Conservation (phyloP, 2,329 filamentous ascomycete species). For the Monosporascus sp. region DNA sequence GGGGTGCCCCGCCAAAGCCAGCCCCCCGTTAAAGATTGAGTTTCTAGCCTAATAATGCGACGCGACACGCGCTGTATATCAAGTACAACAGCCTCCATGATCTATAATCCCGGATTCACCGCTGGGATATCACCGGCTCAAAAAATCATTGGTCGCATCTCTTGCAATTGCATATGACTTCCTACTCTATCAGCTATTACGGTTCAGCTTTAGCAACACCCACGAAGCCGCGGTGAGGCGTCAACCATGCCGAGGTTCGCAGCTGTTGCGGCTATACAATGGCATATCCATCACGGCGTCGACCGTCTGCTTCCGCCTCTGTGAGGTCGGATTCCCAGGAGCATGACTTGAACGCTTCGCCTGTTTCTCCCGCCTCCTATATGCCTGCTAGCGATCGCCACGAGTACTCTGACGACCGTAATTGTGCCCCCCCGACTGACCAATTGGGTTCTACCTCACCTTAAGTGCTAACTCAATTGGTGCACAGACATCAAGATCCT, state of each 20-base stretch:
- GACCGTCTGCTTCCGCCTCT: neutral
- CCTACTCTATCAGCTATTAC: no score
- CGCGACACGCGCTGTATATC: no score
- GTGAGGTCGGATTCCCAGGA: neutral
- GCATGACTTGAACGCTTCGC: neutral
- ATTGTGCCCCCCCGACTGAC: neutral
- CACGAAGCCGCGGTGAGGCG: neutral
- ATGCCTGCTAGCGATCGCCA: constrained; percentile 10
- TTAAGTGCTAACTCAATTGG: constrained; percentile 7
- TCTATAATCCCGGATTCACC: no score
- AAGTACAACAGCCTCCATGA: no score
- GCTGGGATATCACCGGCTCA: no score
- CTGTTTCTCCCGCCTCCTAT: neutral
- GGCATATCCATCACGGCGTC: neutral
- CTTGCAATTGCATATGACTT: no score
- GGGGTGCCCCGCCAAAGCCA: no score
- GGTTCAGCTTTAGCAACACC: neutral
- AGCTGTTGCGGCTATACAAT: neutral
- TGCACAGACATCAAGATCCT: constrained; percentile 65
- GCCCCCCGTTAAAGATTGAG: no score
- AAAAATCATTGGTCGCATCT: no score
- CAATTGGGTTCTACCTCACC: neutral
- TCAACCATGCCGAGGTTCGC: neutral
- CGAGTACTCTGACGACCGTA: constrained; percentile 23
- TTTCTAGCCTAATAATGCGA: no score